Conservation (phyloP, 139 green algal genomes). For the Raphidocelis subcapitata region DNA sequence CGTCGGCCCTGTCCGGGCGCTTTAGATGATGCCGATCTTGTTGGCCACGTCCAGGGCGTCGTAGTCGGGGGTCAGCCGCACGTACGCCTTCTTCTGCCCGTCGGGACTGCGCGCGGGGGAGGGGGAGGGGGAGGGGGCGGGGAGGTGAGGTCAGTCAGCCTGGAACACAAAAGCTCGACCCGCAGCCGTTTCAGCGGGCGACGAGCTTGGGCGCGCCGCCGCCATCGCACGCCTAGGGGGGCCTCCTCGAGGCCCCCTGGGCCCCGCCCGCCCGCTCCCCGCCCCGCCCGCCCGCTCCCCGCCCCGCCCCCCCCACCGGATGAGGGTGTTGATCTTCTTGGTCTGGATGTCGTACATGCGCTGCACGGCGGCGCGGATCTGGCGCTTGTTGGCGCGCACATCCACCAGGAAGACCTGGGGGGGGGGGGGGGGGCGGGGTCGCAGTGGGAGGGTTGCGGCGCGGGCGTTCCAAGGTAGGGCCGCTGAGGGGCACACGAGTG, state of each 20-base stretch:
- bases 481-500: no score
- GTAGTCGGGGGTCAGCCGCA: constrained; percentile 93
- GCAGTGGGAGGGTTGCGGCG: no score
- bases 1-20: no score
- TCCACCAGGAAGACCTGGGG: constrained; percentile 93
- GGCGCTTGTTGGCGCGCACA: constrained; percentile 79
- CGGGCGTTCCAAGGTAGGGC: no score
- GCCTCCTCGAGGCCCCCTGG: no score
- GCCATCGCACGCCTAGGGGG: no score
- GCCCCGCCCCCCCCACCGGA: constrained; percentile 59
- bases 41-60: constrained; percentile 99
- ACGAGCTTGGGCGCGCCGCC: no score
- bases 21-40: constrained; percentile 99
- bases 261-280: not conserved
- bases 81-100: constrained; percentile 98
- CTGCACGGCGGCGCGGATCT: constrained; percentile 94
- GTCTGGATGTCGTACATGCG: constrained; percentile 98
- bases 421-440: no score
- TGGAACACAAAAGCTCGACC: no score
- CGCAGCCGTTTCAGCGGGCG: no score
- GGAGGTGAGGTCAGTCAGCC: no score
- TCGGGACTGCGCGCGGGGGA: constrained; percentile 70
- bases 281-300: not conserved
- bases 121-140: no score
- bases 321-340: constrained; percentile 99